Evolutionary conservation across 78 protist genomes (phyloP), one percentile per base, ranked within the genome.

Genomic region (Dictyostelium firmibasis): DNA sequence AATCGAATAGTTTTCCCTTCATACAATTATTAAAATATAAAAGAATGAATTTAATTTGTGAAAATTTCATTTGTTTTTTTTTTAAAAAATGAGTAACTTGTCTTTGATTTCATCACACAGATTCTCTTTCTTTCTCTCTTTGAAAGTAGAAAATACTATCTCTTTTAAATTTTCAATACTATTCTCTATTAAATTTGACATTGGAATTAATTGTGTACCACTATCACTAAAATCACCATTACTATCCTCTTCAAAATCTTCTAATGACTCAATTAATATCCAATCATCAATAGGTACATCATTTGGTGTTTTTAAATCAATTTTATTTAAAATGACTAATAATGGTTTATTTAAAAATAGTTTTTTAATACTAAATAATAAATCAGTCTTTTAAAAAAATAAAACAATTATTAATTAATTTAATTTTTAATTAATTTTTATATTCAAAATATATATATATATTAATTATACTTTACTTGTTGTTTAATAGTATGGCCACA

Each of bases 331-430:
- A 14, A 98, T 97, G 11, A 99, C 74, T 41, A 98, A 31, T 64
- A 99, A 88, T 36, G 99, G 99, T 97, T 99, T 99, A 88, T 96
- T 96, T 47, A 93, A 94, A 84, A 99, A 99, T 62, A 99, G 97
- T 36, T 99, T 99, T 83, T 83, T 86, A 94, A 99, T 98, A 87
- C 78, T 75, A 64, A 96, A 33, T 96, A 99, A 99, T 41, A 99
- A 98, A 8, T 91, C 79, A 11, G 96, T 93, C 97, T 98, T 88
- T 4, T 69, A 11, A 10, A 27, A 25, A 44, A 5, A n/a, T 29
- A 27, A 6, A 29, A 47, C 3, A 27, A 29, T 8, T 20, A 81
- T 85, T 38, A n/a, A 36, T 36, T 82, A 36, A 47, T 53, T 7
- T n/a, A n/a, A n/a, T n/a, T n/a, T n/a, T n/a, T n/a, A n/a, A n/a